These are phyloP conservation scores for Umbelopsis sp. DNA, from an alignment of 192 early-diverging fungal genomes.

Conservation along the genomic window DNA sequence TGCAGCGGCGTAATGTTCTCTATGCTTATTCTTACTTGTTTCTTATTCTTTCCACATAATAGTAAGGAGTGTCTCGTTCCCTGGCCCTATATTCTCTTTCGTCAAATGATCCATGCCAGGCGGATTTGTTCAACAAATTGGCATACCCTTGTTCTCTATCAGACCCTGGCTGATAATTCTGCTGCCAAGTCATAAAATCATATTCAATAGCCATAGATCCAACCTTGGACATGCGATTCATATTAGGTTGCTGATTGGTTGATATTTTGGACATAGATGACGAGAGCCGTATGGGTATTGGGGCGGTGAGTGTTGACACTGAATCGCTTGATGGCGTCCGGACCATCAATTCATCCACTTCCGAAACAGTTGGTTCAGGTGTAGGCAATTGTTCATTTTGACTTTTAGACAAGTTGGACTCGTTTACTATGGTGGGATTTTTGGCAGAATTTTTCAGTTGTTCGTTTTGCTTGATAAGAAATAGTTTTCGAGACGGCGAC, in stretches of 20 bases:
- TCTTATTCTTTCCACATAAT: constrained; percentile 35
- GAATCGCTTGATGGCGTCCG: background rate
- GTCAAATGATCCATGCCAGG: background rate
- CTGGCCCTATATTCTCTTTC: constrained; percentile 13
- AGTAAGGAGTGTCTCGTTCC: constrained; percentile 37
- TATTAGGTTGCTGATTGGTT: background rate
- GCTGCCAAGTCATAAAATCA: constrained; percentile 19
- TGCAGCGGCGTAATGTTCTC: background rate
- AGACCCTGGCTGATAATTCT: background rate
- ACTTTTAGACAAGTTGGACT: background rate
- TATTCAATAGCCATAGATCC: constrained; percentile 11
- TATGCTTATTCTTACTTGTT: constrained; percentile 23
- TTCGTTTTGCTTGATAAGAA: constrained; percentile 43
- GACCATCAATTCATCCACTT: background rate
- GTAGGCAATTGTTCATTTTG: too few relatives aligned
- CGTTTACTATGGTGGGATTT: background rate
- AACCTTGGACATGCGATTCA: constrained; percentile 5
- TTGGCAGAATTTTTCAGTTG: constrained; percentile 25
- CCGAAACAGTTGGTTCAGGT: background rate
- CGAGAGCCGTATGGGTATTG: background rate
- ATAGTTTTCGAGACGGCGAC: constrained; percentile 39
- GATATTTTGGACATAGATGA: constrained; percentile 11
- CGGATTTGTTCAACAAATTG: background rate
- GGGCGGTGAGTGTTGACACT: background rate
- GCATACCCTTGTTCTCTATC: background rate